Base-by-base conservation (phyloP, 2,329 filamentous ascomycete species). In the Epichloe gansuensis region DNA sequence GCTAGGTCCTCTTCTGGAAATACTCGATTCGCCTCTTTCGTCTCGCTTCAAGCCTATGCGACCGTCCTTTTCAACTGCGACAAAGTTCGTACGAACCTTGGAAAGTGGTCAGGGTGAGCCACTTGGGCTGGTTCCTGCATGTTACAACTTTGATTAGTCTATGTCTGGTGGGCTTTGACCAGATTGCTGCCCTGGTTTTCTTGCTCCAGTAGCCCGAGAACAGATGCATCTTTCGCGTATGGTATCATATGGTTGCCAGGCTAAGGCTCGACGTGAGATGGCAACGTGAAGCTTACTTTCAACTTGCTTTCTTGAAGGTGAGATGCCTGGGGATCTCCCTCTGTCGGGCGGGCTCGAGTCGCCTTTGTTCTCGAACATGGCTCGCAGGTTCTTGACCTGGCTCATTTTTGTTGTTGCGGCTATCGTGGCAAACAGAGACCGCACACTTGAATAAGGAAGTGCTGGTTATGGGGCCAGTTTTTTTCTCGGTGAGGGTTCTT, bases 351-450 rank as follows among this genome's bases (percentile, higher is more conserved):
- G 78, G 61, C 78, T 83, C 54, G 75, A 73, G 59, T 81, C 78
- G 65, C 77, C 80, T 69, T 81, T 86, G 65, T 82, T 81, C 74
- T 91, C 86, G 67, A 90, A 90, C 77, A 87, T 88, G 63, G 86
- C 86, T 61, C 85, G 77, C 59, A 91, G 80, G 71, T 86, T 87
- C 71, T 77, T 83, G 63, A 88, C 84, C 63, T 79, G 82, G 64
- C 82, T 82, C 78, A 82, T 82, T 17, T 46, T 51, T 11, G 44
- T 25, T 8, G 15, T 48, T 13, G 23, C 28, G 15, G 31, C 31
- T 31, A 34, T n/a, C n/a, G 21, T 37, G 6, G 15, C 15, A n/a
- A 17, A 12, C 21, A 25, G 25, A 42, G 4, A 15, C 13, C 34
- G 21, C 23, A 46, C 15, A 34, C 35, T 41, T 13, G 13, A 44